Evolutionary conservation across 441 rosid genomes (phyloP), one percentile per base, ranked within the genome.

Genomic region (Erysimum cheiri): DNA sequence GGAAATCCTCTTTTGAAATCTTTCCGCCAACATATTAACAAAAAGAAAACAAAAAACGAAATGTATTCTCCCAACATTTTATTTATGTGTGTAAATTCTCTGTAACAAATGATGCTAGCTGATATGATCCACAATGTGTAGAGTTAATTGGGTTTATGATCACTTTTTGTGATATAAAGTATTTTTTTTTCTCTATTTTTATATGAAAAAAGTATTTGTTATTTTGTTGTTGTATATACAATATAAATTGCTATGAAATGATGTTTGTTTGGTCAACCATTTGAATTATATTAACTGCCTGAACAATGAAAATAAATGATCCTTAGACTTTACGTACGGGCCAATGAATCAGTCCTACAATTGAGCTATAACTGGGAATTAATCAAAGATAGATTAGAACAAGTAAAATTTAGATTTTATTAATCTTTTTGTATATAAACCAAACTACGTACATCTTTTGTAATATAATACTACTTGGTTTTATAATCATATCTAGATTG

Each of bases 11-110:
- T 59, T 60, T 52, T 43, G 10, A 60, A 15, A 60, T 41, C 15
- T 58, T 48, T 49, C 28, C 60, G 35, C 40, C 33, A 65, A 72
- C 54, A 49, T 65, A 58, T 57, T 72, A 55, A 48, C 59, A 72
- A 72, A 48, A 63, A 46, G 22, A 43, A 35, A 43, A 14, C 1
- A 11, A 6, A 9, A 37, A 13, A 33, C 6, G 10, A 57, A 14
- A 32, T 3, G 1, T 22, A n/a, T 1, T 6, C 12, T 29, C 10
- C 32, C 36, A 14, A 52, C 10, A 10, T 22, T 56, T 43, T 19
- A 43, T 17, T 24, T 22, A 54, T 8, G 36, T 33, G 31, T 32
- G 24, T 33, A 33, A 9, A 9, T 14, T 32, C 9, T 13, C 12
- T 57, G 8, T 49, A 59, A 49, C 40, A 39, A 49, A 60, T 39